Evolutionary conservation across 2,329 filamentous ascomycete genomes (phyloP).

Genomic region (Zasmidium cellare): DNA sequence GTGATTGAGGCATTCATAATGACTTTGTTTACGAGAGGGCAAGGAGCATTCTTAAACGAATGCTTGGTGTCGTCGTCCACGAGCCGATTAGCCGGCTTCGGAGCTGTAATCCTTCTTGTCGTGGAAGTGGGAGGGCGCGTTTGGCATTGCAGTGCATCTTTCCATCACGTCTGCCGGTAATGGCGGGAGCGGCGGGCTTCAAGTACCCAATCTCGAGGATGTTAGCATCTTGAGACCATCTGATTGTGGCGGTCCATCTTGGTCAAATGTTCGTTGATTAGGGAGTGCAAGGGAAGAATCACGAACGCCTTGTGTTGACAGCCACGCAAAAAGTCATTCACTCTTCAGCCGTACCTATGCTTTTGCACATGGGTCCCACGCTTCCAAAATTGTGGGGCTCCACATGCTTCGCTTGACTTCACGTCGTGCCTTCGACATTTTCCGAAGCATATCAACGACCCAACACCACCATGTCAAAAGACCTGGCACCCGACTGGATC

Average conservation of each 20-base stretch:
- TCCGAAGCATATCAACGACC: neutral
- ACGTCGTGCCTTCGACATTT: too few relatives aligned
- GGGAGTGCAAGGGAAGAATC: too few relatives aligned
- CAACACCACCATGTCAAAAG: slow-evolving; percentile 20
- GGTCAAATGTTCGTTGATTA: too few relatives aligned
- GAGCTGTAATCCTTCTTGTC: neutral
- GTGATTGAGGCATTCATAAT: neutral
- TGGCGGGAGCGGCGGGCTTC: neutral
- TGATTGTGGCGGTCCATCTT: too few relatives aligned
- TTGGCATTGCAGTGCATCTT: neutral
- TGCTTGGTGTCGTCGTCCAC: slow-evolving; percentile 4
- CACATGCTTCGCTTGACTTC: too few relatives aligned
- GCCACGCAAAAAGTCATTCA: slow-evolving; percentile 4
- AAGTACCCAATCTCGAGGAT: too few relatives aligned
- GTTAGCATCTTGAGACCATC: neutral
- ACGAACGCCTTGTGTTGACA: neutral
- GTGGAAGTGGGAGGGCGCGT: slow-evolving; percentile 7
- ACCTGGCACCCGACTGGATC: slow-evolving; percentile 34
- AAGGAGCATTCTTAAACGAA: neutral
- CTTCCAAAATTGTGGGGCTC: too few relatives aligned
- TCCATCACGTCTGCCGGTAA: neutral
- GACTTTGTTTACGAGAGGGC: neutral
- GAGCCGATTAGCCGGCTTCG: slow-evolving; percentile 7
- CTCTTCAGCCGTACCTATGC: neutral
- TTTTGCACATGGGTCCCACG: neutral